These are phyloP conservation scores for Phytophthora europaea DNA, from an alignment of 352 stramenopile species.

Conservation along the genomic window DNA sequence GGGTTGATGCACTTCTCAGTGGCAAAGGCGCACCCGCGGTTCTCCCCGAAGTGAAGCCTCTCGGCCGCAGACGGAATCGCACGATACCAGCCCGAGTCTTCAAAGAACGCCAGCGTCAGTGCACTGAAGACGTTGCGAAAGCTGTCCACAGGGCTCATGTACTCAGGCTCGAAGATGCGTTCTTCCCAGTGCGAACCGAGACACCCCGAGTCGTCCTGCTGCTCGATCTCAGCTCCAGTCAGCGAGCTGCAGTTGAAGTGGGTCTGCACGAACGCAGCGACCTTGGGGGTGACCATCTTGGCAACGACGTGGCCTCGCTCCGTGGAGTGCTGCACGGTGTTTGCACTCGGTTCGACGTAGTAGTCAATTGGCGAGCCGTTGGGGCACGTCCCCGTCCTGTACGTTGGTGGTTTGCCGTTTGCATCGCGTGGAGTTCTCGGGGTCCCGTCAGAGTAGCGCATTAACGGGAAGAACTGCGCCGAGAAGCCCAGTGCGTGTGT, in stretches of 20 bases:
- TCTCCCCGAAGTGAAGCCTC: conserved; percentile 74
- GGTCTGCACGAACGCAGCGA: conserved; percentile 62
- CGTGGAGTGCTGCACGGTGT: conserved; percentile 64
- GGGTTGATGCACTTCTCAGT: conserved; percentile 77
- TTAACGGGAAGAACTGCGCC: conserved; percentile 78
- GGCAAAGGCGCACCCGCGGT: conserved; percentile 73
- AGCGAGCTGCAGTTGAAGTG: conserved; percentile 79
- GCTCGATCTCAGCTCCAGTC: conserved; percentile 79
- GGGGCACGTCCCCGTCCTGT: conserved; percentile 51
- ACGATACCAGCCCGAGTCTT: conserved; percentile 88
- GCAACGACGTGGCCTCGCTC: conserved; percentile 69
- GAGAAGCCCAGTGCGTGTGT: conserved; percentile 86
- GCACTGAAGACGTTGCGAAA: conserved; percentile 79
- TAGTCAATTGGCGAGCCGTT: conserved; percentile 63
- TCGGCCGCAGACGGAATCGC: conserved; percentile 60
- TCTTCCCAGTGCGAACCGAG: conserved; percentile 89
- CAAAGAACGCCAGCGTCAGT: conserved; percentile 84
- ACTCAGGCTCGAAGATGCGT: conserved; percentile 84
- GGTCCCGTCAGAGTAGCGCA: conserved; percentile 73
- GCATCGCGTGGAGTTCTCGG: conserved; percentile 68
- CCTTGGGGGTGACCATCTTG: conserved; percentile 76
- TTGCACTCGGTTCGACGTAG: conserved; percentile 42
- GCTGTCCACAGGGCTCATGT: conserved; percentile 84
- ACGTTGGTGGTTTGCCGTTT: conserved; percentile 45
- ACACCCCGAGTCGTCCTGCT: conserved; percentile 73